Evolutionary conservation across 148 eudicot species (phyloP), one percentile per base, ranked within the genome.

Genomic region (Spergularia marina): DNA sequence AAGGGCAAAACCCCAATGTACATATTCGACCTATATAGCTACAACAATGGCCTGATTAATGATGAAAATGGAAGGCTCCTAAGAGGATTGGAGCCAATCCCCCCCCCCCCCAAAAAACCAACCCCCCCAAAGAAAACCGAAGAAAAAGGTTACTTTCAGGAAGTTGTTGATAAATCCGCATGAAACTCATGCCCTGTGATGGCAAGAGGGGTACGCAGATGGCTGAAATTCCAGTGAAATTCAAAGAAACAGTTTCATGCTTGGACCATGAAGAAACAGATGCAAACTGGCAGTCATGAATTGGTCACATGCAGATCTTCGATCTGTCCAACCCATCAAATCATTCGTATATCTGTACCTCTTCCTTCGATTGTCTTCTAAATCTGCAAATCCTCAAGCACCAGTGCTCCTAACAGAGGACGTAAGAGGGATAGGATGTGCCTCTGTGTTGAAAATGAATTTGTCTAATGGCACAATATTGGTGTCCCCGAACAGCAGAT

Each of bases 371-470:
- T 44, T 44, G 49, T 44, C 36, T 53, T 53, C n/a, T 14, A 40
- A 57, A 21, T 23, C 12, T 25, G 13, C 11, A 53, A 23, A 23
- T 39, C 78, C 18, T 57, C 53, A 72, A 56, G 73, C 44, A 65
- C 84, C 73, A 80, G 68, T 84, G 74, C 69, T 59, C 77, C 73
- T 68, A 82, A 61, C 70, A 49, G 68, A 75, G 77, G 80, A 41
- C 74, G 67, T 78, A 69, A 91, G 82, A 62, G 98, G 96, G 64
- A 94, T 81, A 36, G 96, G 98, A 77, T 91, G 98, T 73, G 98
- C 97, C 85, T 94, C 98, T 65, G 98, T 89, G 86, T 91, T 91
- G 74, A 91, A 94, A 74, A 94, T 84, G 79, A 80, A 94, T 81
- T 87, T 88, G 84, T 92, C 91, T 84, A 91, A 72, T 0, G 98